Evolutionary conservation across 139 green algal species (phyloP), one percentile per base, ranked within the genome.

Genomic region (Volvox africanus): DNA sequence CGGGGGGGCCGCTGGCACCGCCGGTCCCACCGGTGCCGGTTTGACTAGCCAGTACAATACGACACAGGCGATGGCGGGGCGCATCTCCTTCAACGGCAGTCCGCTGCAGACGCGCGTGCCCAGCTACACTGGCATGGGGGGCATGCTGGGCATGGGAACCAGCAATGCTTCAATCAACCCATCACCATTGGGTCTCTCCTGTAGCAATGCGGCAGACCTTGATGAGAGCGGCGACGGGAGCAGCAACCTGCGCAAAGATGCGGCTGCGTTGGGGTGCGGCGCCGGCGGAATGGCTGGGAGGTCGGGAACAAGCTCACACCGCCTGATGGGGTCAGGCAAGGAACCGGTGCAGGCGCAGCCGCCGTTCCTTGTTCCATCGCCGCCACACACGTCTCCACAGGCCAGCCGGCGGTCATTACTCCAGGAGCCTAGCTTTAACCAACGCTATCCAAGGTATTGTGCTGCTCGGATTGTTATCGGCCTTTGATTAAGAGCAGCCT

Each of bases 341-440:
- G 80, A 73, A 20, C 61, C 17, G 61, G 61, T 32, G 19, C 81
- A 69, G 36, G 50, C 73, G 50, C 86, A 90, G 73, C 30, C 67
- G 67, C 86, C 86, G 26, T 90, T 90, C 55, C 21, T 90, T 69
- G 86, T 90, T 55, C 86, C 86, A 14, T 90, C 86, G 71, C 86
- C 86, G 71, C 86, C 69, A 16, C n/a, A 71, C 69, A 83, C 86
- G 1, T 90, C 86, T 50, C 86, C 86, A 22, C n/a, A 35, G 26
- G 32, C 55, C 86, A 90, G 71, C 32, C 71, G 86, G 73, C 71
- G 86, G 44, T 16, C 67, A 9, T 55, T 90, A 13, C 26, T 33
- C 30, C 86, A 90, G 73, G 86, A 90, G 73, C 86, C 86, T 22
- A 90, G 86, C 50, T 90, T 90, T 76, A 90, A 90, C 50, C 86